phyloP scores from a whole-genome alignment of 768 basidiomycete species.

The Tylopilus felleus region DNA sequence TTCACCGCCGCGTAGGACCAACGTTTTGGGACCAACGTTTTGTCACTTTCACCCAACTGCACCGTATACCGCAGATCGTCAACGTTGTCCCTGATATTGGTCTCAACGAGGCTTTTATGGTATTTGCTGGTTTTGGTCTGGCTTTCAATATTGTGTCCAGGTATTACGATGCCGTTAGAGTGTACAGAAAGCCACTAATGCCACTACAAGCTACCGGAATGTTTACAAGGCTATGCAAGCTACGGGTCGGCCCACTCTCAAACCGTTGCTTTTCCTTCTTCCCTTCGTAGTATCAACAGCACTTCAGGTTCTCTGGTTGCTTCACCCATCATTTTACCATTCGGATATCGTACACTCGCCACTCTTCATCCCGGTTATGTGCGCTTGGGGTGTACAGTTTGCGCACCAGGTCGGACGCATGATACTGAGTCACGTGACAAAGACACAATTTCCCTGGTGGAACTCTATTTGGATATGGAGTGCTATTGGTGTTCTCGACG shows the following conservation, averaged over 20 bases:
- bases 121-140: conserved; percentile 66
- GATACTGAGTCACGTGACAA: conserved; percentile 91
- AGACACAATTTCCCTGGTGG: conserved; percentile 78
- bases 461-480: conserved; percentile 87
- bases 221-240: conserved; percentile 60
- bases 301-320: conserved; percentile 82
- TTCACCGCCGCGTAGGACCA: conserved; percentile 49
- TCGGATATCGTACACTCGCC: conserved; percentile 73
- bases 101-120: conserved; percentile 87
- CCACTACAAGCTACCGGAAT: conserved; percentile 63
- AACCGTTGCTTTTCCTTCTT: conserved; percentile 70
- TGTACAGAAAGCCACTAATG: conserved; percentile 2
- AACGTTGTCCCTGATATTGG: conserved; percentile 59
- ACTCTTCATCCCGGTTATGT: conserved; percentile 82
- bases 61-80: conserved; percentile 46
- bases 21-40: conserved; percentile 76
- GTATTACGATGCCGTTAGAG: conserved; percentile 30
- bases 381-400: conserved; percentile 91
- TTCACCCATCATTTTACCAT: conserved; percentile 56
- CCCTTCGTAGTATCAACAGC: conserved; percentile 71
- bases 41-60: conserved; percentile 54
- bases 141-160: conserved; percentile 77
- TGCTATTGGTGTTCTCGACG: conserved; percentile 73
- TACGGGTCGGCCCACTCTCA: conserved; percentile 38
- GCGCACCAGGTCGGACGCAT: conserved; percentile 88